Evolutionary conservation across 2,329 filamentous ascomycete genomes (phyloP).

Genomic region (Pseudopyricularia javanii): DNA sequence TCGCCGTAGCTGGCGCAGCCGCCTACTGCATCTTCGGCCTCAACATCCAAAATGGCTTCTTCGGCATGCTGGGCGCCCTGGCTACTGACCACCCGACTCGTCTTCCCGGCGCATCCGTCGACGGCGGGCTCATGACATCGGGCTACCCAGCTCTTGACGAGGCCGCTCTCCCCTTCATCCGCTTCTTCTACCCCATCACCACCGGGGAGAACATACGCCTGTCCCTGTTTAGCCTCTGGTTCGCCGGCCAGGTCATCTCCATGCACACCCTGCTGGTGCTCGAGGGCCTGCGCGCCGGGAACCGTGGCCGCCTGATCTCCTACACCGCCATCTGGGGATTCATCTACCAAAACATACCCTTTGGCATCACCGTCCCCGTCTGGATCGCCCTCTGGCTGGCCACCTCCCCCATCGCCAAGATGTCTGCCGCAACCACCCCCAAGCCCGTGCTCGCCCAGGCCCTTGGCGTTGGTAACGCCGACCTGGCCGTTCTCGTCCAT

Average conservation of each 20-base stretch:
- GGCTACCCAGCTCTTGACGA: background rate
- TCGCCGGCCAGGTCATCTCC: background rate
- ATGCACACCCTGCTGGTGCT: background rate
- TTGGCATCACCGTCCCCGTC: background rate
- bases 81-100: background rate
- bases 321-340: background rate
- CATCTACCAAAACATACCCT: background rate
- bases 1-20: background rate
- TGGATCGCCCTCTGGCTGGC: background rate
- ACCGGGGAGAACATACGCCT: background rate
- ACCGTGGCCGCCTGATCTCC: background rate
- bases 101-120: background rate
- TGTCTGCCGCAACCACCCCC: background rate
- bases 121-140: background rate
- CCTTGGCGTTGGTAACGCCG: conserved; percentile 1
- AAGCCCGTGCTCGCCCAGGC: background rate
- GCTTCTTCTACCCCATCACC: background rate
- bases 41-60: background rate
- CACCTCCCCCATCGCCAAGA: background rate
- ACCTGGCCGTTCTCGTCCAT: conserved; percentile 1
- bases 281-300: background rate
- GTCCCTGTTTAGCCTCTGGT: conserved; percentile 1
- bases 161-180: conserved; percentile 10
- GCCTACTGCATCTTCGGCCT: conserved; percentile 2
- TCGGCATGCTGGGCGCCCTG: background rate